Base-by-base conservation (phyloP, 495 filamentous ascomycete genomes). In the Penicillium waksmanii region DNA sequence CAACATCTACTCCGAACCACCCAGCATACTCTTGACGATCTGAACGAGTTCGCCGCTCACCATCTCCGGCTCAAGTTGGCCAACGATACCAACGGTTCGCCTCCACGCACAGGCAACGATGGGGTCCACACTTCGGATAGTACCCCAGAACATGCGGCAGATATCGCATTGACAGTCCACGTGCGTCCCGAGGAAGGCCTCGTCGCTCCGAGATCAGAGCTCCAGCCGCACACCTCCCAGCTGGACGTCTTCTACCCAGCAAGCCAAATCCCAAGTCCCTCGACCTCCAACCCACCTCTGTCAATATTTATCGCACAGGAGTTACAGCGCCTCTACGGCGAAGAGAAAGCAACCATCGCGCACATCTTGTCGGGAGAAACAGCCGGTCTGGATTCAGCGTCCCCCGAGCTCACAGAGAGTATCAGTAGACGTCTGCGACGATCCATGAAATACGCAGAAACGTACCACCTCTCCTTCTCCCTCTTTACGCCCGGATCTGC, bases 401-500 rank as follows among this genome's bases (percentile, higher is more conserved):
- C 76, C 25, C 73, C 77, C 35, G 81, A 80, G 35, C 70, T 80
- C n/a, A 69, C 76, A 4, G 80, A 81, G 33, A 76, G 68, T 33
- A 82, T 90, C 46, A 80, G 80, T 49, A 78, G 80, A 58, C 84
- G 85, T 51, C 87, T 89, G 56, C 91, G 91, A 2, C 78, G 93
- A 53, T 91, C 93, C 3, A 81, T 97, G 63, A 96, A 94, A 69
- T 96, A 97, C 69, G 88, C 94, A 13, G 86, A 94, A 17, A 97
- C 91, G 9, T 98, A 98, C 69, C 95, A 98, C 67, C 77, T 98
- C 3, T 96, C 95, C 3, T 96, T 98, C 69, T 98, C 96, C 2
- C 81, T 98, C 0, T 98, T 98, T 66, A 94, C 91, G 0, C 88
- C 89, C 11, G 85, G 84, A 6, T 81, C 87, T 1, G 69, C 79